Base-by-base conservation (phyloP, 345 rosid genomes). In the Citrus reticulata region DNA sequence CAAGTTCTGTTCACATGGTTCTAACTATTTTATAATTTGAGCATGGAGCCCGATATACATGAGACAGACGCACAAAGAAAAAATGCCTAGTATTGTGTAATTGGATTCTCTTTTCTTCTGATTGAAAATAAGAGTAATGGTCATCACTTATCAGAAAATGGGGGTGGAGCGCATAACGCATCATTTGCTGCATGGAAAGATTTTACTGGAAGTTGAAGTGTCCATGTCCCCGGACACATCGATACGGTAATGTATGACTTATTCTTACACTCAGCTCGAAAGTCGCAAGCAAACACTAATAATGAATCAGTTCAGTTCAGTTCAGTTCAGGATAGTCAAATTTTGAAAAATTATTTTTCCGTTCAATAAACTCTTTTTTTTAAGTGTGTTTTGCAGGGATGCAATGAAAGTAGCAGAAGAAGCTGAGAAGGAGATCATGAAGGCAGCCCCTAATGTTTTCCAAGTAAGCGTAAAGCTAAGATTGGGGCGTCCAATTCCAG, bases 101-200 rank as follows among this genome's bases (percentile, higher is more conserved):
- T 13, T 13, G 51, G 51, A 4, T 11, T 46, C 51, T 17, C 7
- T 17, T 54, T 16, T 34, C 19, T 40, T 30, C 1, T 49, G 27
- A 7, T 4, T 75, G 29, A 29, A 39, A 19, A 30, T 39, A 24
- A 37, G 67, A 14, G 4, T 59, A 7, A 4, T 35, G 35, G 51
- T 68, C 72, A 80, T 73, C 92, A 91, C 40, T 68, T 81, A 80
- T 73, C 92, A 91, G 98, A 87, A 89, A 84, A 84, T 90, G 87
- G 83, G 49, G 70, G 89, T 92, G 29, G 93, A 88, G 82, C 91
- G 91, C 49, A 62, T 90, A 57, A 92, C 92, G 42, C 86, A 77
- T 1, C 99, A 95, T 84, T 79, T 84, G 81, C 72, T 93, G 87
- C 93, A 89, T 81, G 90, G 86, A 77, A 91, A 87, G 82, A 80